Conservation (phyloP, 176 grass and related monocot genomes). For the Oryza rufipogon region DNA sequence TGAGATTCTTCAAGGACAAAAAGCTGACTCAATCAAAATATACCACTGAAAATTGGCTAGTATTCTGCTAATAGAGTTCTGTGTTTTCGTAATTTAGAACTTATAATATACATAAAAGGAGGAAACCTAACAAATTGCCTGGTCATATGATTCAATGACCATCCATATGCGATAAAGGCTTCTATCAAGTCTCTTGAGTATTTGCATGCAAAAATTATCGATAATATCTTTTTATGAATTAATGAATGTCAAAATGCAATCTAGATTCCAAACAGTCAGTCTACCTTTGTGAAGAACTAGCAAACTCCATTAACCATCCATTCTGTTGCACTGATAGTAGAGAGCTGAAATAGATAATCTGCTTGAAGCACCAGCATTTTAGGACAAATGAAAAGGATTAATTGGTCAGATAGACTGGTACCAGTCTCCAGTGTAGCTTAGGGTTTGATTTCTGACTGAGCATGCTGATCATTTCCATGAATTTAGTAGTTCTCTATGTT, state of each 20-base stretch:
- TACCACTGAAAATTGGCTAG: not conserved
- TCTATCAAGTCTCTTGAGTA: not conserved
- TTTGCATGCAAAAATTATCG: not conserved
- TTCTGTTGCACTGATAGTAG: not conserved
- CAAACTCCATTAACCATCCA: not conserved
- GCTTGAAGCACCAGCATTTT: not conserved
- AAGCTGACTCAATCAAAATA: slow-evolving; percentile 1
- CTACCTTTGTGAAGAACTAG: not conserved
- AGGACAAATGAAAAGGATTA: not conserved
- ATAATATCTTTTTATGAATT: not conserved
- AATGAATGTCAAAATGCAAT: not conserved
- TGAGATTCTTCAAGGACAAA: slow-evolving; percentile 20
- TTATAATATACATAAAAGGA: not conserved
- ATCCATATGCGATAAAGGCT: not conserved
- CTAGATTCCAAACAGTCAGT: not conserved
- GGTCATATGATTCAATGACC: not conserved
- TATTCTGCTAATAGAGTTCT: not conserved
- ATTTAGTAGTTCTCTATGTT: not conserved
- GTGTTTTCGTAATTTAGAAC: not conserved
- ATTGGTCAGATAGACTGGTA: not conserved
- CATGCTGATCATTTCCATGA: not conserved
- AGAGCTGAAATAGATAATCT: not conserved
- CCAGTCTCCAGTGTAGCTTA: not conserved
- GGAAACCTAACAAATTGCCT: not conserved
- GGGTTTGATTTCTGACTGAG: not conserved